A percentile compares a stretch with the other conserved stretches of the same genome.
Conservation (phyloP, 176 grass and related monocot species). For the Triticum turgidum region DNA sequence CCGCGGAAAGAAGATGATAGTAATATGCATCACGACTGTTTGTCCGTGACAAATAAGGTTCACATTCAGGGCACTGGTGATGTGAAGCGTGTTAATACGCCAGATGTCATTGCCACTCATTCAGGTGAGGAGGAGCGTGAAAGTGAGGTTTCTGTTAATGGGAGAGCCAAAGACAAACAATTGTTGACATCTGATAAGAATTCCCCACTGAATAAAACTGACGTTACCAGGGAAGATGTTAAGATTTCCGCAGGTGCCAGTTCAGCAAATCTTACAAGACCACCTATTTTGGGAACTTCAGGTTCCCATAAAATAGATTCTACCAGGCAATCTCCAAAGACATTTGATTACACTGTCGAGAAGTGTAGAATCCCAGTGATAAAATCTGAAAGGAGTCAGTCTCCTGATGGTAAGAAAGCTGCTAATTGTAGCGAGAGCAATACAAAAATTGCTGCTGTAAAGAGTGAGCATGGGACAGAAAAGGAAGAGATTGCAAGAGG, state of each 20-base stretch:
- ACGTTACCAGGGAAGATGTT: background rate
- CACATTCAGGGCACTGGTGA: background rate
- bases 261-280: conserved; percentile 18
- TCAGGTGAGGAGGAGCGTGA: background rate
- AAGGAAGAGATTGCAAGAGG: conserved; percentile 33
- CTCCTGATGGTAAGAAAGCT: conserved; percentile 35
- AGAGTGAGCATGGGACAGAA: conserved; percentile 28
- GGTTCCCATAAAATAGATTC: conserved; percentile 28
- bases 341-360: background rate
- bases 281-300: conserved; percentile 21
- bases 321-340: background rate
- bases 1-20: conserved; percentile 21
- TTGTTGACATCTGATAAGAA: conserved; percentile 19
- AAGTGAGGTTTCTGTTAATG: conserved; percentile 15
- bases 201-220: background rate
- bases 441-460: conserved; percentile 29
- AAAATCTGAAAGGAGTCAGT: conserved; percentile 25
- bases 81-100: conserved; percentile 14
- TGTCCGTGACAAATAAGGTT: conserved; percentile 34
- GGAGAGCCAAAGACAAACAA: conserved; percentile 28
- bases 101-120: conserved; percentile 1
- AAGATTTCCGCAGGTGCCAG: conserved; percentile 2
- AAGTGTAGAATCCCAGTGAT: conserved; percentile 33
- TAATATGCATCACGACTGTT: conserved; percentile 19
- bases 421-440: conserved; percentile 9